phyloP scores from a whole-genome alignment of 805 yeast genomes.

The Monosporozyma aerobia region DNA sequence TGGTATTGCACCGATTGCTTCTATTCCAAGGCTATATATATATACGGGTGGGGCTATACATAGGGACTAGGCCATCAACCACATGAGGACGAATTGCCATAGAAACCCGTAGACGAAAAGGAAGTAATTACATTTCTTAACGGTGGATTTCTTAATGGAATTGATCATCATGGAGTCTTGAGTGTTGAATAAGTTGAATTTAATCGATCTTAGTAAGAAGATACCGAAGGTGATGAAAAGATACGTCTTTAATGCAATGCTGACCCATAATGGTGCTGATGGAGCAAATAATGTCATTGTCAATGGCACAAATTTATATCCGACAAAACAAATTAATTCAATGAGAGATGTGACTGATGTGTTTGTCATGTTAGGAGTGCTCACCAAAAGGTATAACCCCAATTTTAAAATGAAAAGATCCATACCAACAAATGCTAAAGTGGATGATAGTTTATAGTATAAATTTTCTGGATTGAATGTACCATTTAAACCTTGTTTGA shows the following conservation, averaged over 20 bases:
- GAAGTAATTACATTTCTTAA: slow-evolving; percentile 78
- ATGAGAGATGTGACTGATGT: slow-evolving; percentile 41
- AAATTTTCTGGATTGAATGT: slow-evolving; percentile 88
- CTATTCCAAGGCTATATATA: no score
- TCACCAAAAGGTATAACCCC: slow-evolving; percentile 65
- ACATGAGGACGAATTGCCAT: slow-evolving; percentile 65
- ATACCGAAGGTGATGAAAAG: slow-evolving; percentile 50
- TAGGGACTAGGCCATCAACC: slow-evolving; percentile 48
- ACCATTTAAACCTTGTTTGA: slow-evolving; percentile 77
- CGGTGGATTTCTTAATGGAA: slow-evolving; percentile 44
- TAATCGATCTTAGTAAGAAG: slow-evolving; percentile 51
- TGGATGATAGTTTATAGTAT: slow-evolving; percentile 79
- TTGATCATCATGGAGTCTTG: slow-evolving; percentile 37
- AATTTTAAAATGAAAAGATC: slow-evolving; percentile 71
- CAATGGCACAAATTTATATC: slow-evolving; percentile 86
- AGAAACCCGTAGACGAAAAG: slow-evolving; percentile 76
- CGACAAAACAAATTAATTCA: slow-evolving; percentile 83
- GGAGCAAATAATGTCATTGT: slow-evolving; percentile 48
- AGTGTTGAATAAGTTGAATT: slow-evolving; percentile 36
- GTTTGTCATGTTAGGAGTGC: slow-evolving; percentile 7
- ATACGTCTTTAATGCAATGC: slow-evolving; percentile 40
- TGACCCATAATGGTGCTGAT: slow-evolving; percentile 33
- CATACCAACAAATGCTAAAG: slow-evolving; percentile 68
- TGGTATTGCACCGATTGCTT: no score
- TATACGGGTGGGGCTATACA: background rate